These are phyloP conservation scores for Pseudocercospora cruenta DNA, from an alignment of 2,329 filamentous ascomycete species.

Conservation along the genomic window DNA sequence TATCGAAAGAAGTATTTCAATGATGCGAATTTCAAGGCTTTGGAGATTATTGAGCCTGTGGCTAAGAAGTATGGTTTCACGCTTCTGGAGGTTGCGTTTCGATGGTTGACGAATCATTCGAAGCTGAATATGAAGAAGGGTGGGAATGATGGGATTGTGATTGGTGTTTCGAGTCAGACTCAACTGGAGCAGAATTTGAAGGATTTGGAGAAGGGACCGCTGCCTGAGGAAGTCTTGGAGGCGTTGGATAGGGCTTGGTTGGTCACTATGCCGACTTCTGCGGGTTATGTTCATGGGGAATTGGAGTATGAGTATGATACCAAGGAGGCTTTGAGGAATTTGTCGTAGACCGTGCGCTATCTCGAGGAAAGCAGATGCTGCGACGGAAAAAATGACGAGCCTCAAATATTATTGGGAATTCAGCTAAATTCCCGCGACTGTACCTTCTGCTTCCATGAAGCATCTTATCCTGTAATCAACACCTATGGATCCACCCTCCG, in stretches of 20 bases:
- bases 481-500: no score
- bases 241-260: constrained; percentile 76
- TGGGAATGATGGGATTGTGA: constrained; percentile 55
- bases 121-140: constrained; percentile 48
- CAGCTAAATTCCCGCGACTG: no score
- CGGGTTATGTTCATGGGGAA: neutral
- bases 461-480: no score
- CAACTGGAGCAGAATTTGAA: constrained; percentile 59
- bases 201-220: constrained; percentile 64
- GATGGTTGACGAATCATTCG: constrained; percentile 73
- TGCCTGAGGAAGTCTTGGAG: constrained; percentile 73
- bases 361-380: no score
- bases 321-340: neutral
- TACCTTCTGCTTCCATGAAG: no score
- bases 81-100: constrained; percentile 70
- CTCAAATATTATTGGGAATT: no score
- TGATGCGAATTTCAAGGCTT: constrained; percentile 47
- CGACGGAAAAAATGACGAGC: no score
- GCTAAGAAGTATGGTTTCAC: constrained; percentile 51
- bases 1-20: constrained; percentile 48
- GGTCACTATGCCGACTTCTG: constrained; percentile 56
- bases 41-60: constrained; percentile 45
- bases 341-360: neutral
- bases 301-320: neutral
- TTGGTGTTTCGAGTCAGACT: constrained; percentile 58